A percentile compares a stretch with the other conserved stretches of the same genome.
These are phyloP conservation scores for Ballota nigra DNA, from an alignment of 257 asterid species.

Conservation along the genomic window DNA sequence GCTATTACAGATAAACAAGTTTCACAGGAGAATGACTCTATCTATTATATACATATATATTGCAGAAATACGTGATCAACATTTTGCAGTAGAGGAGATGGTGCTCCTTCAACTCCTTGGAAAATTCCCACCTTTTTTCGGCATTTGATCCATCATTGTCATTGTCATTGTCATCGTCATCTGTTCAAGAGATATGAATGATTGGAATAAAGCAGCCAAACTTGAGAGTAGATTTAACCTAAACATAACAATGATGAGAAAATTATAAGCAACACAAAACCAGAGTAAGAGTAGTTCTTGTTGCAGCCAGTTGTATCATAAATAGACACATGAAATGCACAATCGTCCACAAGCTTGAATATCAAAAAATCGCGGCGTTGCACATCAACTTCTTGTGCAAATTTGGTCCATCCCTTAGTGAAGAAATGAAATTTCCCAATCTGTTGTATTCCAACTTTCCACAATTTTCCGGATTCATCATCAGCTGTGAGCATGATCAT, in stretches of 20 bases:
- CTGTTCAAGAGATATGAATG: not conserved
- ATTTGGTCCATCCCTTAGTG: conserved; percentile 19
- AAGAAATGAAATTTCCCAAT: not conserved
- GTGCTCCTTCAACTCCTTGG: not conserved
- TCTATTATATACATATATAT: too few relatives aligned
- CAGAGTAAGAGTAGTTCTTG: not conserved
- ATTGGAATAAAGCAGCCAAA: too few relatives aligned
- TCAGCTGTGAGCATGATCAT: not conserved
- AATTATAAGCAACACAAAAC: too few relatives aligned
- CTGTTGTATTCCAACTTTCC: not conserved
- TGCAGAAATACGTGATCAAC: too few relatives aligned
- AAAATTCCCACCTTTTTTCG: not conserved
- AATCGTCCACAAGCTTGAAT: conserved; percentile 8
- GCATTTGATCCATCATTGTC: not conserved
- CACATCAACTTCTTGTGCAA: conserved; percentile 21
- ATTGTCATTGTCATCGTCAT: not conserved
- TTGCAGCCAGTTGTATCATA: not conserved
- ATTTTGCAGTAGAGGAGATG: too few relatives aligned
- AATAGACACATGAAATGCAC: conserved; percentile 13
- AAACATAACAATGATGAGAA: too few relatives aligned
- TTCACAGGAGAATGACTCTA: too few relatives aligned
- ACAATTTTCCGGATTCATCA: not conserved
- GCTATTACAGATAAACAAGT: too few relatives aligned
- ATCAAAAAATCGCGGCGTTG: conserved; percentile 16
- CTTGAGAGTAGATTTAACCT: too few relatives aligned